phyloP scores from a whole-genome alignment of 345 rosid genomes.

The Murraya paniculata region DNA sequence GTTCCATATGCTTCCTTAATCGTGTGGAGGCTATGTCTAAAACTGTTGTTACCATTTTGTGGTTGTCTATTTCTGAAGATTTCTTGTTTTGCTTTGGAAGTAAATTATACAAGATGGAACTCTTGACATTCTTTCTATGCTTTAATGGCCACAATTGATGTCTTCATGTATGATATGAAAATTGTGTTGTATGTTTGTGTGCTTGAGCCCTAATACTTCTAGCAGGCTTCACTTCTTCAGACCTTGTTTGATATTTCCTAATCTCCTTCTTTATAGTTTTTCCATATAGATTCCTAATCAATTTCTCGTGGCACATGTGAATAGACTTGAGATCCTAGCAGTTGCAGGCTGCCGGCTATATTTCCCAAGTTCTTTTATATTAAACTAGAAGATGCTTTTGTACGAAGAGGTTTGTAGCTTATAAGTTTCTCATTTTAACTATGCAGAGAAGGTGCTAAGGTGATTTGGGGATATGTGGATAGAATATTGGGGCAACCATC shows the following conservation, averaged over 20 bases:
- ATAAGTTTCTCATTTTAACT: conserved; percentile 4
- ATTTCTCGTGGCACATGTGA: neutral
- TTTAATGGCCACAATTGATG: neutral
- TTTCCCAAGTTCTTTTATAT: neutral
- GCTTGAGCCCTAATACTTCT: neutral
- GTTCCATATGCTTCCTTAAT: neutral
- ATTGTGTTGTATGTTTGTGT: neutral
- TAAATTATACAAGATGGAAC: neutral
- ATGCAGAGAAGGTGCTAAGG: conserved; percentile 97
- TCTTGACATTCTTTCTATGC: neutral
- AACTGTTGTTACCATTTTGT: neutral
- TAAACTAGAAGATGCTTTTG: neutral
- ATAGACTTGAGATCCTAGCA: neutral
- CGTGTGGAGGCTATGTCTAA: neutral
- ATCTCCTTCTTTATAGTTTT: neutral
- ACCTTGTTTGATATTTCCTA: neutral
- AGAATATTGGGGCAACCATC: conserved; percentile 98
- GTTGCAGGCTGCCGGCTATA: neutral
- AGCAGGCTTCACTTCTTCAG: neutral
- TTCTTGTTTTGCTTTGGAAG: neutral
- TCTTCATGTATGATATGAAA: neutral
- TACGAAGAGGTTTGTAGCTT: conserved; percentile 4
- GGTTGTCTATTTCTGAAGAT: neutral
- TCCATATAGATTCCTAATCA: neutral
- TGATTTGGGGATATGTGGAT: conserved; percentile 96